phyloP scores from a whole-genome alignment of 192 early-diverging fungal genomes.

The Entrophospora sp. region DNA sequence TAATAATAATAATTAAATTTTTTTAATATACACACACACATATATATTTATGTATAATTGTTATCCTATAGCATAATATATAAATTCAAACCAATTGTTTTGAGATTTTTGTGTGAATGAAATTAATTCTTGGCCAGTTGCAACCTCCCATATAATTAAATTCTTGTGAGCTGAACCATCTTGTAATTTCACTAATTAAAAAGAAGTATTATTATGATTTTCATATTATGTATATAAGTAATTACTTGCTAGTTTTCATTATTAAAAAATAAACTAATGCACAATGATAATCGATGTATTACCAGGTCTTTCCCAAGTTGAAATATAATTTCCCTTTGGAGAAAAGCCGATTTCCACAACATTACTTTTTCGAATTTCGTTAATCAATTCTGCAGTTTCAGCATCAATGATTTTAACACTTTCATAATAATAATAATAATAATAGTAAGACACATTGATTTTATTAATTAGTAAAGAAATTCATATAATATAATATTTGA shows the following conservation, averaged over 20 bases:
- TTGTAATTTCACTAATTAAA: conserved; percentile 53
- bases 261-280: background rate
- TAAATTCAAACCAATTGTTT: conserved; percentile 47
- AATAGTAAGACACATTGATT: too few species aligned
- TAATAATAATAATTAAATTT: conserved; percentile 15
- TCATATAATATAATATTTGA: background rate
- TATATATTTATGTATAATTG: background rate
- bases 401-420: conserved; percentile 73
- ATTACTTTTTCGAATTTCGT: conserved; percentile 52
- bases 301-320: conserved; percentile 85
- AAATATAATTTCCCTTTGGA: conserved; percentile 76
- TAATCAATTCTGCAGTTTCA: conserved; percentile 47
- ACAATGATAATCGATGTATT: conserved; percentile 21
- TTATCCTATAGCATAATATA: too few species aligned
- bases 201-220: too few species aligned
- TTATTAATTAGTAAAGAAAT: background rate
- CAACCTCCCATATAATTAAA: conserved; percentile 70
- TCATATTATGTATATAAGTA: too few species aligned
- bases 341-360: conserved; percentile 87
- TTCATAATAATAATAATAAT: too few species aligned
- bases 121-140: conserved; percentile 57
- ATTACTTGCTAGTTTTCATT: too few species aligned
- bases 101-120: conserved; percentile 79
- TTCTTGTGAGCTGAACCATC: conserved; percentile 67
- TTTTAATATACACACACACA: background rate